Base-by-base conservation (phyloP, 495 filamentous ascomycete species). In the Aspergillus biplanus region DNA sequence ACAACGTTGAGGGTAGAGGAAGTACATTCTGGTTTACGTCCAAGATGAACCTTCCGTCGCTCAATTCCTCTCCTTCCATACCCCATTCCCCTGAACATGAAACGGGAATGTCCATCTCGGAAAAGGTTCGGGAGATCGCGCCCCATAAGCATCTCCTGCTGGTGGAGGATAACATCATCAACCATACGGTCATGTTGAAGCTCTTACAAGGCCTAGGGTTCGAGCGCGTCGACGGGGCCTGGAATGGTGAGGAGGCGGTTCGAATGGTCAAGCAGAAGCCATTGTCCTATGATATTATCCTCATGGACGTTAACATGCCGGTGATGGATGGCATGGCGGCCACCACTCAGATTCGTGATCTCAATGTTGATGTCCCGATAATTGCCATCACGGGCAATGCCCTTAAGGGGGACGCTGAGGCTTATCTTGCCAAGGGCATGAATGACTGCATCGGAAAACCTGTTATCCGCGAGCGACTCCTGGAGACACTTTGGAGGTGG, bases 221-320 rank as follows among this genome's bases (percentile, higher is more conserved):
- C 63, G 70, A 73, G 31, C 74, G 81, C 11, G 66, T 87, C 6
- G 83, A 85, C 50, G 71, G 82, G 3, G 87, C 82, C 3, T 77
- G 76, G 63, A 79, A 89, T 69, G 87, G 87, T 2, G 71, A 75
- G 8, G 81, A 87, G 67, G 86, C 86, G 0, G 83, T 88, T 0
- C 69, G 75, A 4, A 71, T 83, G 71, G 74, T 85, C 4, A 79
- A 77, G 11, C 74, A 80, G 58, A 79, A 82, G 48, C 80, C 82
- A 0, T 64, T 81, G 0, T 69, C 78, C 0, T 89, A 86, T 65
- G 79, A 85, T 56, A 42, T 83, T 13, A 82, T 89, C 6, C 67
- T 89, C 6, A 81, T 81, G 77, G 87, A 91, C 62, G 86, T 92
- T 56, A 85, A 82, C 62, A 92, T 93, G 90, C 90, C 90, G 0